Conservation (phyloP, 192 early-diverging fungal species). For the Coemansia sp. region DNA sequence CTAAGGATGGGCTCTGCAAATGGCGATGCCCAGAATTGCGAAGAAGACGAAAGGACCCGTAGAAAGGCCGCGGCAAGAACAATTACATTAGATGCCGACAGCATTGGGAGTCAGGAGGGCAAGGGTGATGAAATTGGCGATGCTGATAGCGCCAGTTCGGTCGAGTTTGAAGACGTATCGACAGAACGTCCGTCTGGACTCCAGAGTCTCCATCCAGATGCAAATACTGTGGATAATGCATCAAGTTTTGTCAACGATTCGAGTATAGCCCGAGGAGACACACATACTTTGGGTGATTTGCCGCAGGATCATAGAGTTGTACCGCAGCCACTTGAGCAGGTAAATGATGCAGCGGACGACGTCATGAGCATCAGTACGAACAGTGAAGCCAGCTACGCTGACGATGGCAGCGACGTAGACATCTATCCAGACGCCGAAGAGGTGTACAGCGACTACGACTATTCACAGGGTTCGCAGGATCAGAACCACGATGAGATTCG, state of each 20-base stretch:
- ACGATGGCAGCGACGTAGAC: slow-evolving; percentile 12
- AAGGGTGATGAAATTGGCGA: slow-evolving; percentile 35
- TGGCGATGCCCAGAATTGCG: neutral
- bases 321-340: neutral
- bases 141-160: slow-evolving; percentile 55
- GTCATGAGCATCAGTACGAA: slow-evolving; percentile 10
- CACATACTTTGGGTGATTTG: neutral
- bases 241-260: neutral
- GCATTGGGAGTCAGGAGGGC: slow-evolving; percentile 5
- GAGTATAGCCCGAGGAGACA: neutral
- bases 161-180: slow-evolving; percentile 59
- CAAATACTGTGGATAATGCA: neutral
- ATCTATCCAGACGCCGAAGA: slow-evolving; percentile 11
- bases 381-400: slow-evolving; percentile 4
- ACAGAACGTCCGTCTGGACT: neutral
- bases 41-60: neutral
- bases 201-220: neutral
- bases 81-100: neutral
- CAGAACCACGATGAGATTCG: slow-evolving; percentile 16
- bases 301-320: neutral
- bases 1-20: slow-evolving; percentile 37
- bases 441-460: slow-evolving; percentile 23
- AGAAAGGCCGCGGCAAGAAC: neutral
- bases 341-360: neutral
- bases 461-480: neutral